These are phyloP conservation scores for Trichosporon asahii DNA, from an alignment of 1,284 basidiomycete genomes.

Conservation along the genomic window DNA sequence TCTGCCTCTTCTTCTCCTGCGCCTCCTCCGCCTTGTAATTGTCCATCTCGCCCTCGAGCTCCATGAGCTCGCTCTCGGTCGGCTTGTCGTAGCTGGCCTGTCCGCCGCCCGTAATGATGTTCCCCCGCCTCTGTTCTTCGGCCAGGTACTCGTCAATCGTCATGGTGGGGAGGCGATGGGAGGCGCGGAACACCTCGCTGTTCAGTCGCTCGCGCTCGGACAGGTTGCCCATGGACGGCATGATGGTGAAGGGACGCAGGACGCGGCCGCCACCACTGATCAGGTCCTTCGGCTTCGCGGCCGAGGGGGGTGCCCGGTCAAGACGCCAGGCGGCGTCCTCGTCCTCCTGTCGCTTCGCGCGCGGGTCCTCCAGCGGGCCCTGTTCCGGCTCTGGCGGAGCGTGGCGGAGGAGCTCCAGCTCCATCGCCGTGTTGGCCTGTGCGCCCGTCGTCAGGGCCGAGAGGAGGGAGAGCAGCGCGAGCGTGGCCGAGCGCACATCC, in stretches of 20 bases:
- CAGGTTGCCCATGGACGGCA: conserved; percentile 62
- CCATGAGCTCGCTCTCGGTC: conserved; percentile 72
- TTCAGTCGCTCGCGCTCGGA: conserved; percentile 67
- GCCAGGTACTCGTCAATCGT: conserved; percentile 91
- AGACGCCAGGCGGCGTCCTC: conserved; percentile 70
- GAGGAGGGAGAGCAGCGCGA: conserved; percentile 69
- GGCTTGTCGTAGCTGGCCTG: conserved; percentile 64
- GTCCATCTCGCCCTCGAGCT: conserved; percentile 75
- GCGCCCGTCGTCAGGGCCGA: conserved; percentile 69
- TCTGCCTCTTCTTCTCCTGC: conserved; percentile 73
- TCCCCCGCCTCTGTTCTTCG: conserved; percentile 77
- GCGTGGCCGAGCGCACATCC: conserved; percentile 63
- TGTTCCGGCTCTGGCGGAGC: conserved; percentile 19
- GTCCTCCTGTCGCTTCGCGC: conserved; percentile 40
- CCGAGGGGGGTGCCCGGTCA: conserved; percentile 54
- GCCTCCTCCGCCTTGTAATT: conserved; percentile 63
- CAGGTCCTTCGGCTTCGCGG: conserved; percentile 56
- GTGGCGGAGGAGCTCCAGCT: conserved; percentile 60
- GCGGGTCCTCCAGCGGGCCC: conserved; percentile 51
- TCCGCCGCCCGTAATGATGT: conserved; percentile 80
- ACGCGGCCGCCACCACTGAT: conserved; percentile 74
- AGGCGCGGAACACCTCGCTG: conserved; percentile 77
- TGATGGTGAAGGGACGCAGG: conserved; percentile 80
- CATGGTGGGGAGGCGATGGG: conserved; percentile 92
- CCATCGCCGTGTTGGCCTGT: conserved; percentile 67